These are phyloP conservation scores for Biscutella auriculata DNA, from an alignment of 441 rosid species.

Conservation along the genomic window DNA sequence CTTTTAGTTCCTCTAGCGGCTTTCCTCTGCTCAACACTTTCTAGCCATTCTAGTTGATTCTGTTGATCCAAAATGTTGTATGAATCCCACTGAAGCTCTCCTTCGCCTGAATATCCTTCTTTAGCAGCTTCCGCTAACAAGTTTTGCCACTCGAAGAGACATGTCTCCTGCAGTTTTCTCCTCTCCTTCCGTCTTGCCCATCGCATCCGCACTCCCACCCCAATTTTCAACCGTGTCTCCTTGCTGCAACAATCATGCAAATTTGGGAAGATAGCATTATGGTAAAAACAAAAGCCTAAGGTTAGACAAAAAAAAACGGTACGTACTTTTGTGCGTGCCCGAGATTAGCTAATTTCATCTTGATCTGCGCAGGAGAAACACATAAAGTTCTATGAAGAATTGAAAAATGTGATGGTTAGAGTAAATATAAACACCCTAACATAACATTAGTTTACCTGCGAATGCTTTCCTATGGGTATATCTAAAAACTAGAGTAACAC, in stretches of 20 bases:
- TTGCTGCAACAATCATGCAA: slow-evolving; percentile 33
- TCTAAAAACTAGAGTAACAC: not conserved
- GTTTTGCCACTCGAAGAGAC: slow-evolving; percentile 78
- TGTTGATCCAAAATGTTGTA: slow-evolving; percentile 42
- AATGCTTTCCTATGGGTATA: not conserved
- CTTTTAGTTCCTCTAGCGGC: slow-evolving; percentile 42
- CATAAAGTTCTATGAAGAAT: slow-evolving; percentile 10
- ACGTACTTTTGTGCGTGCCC: slow-evolving; percentile 82
- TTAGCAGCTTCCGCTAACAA: slow-evolving; percentile 74
- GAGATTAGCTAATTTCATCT: slow-evolving; percentile 56
- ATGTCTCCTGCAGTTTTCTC: slow-evolving; percentile 51
- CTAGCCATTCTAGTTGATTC: slow-evolving; percentile 62
- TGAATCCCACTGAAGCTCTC: slow-evolving; percentile 74
- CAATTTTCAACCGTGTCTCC: slow-evolving; percentile 71
- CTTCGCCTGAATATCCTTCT: slow-evolving; percentile 42
- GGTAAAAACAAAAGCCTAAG: not conserved
- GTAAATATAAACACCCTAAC: not conserved
- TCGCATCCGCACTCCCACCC: slow-evolving; percentile 53
- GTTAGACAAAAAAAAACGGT: not conserved
- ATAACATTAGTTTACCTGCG: not conserved
- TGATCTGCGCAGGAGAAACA: slow-evolving; percentile 49
- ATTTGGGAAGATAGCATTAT: not conserved
- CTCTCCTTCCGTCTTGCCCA: slow-evolving; percentile 58
- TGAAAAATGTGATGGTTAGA: not conserved
- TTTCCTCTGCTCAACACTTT: slow-evolving; percentile 52